Evolutionary conservation across 257 asterid species (phyloP).

Genomic region (Ocimum tenuiflorum): DNA sequence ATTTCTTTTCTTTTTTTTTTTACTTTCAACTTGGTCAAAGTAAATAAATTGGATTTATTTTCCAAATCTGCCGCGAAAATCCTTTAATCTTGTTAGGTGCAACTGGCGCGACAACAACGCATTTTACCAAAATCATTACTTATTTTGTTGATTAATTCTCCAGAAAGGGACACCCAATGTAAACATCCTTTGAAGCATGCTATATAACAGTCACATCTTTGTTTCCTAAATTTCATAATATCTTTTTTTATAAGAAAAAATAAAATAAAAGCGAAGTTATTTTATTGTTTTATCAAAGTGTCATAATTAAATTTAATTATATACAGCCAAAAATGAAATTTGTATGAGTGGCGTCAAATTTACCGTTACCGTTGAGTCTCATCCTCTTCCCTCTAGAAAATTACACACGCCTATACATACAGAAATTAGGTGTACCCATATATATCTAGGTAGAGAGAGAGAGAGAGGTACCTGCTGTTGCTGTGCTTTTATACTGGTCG

Average conservation of each 20-base stretch:
- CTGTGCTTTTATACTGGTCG: constrained; percentile 38
- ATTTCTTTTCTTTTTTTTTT: background rate
- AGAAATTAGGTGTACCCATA: constrained; percentile 5
- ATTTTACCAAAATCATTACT: no score
- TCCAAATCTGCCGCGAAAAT: constrained; percentile 11
- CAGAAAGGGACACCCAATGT: no score
- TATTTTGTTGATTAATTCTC: no score
- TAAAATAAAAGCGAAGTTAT: no score
- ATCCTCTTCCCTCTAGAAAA: background rate
- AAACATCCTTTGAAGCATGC: no score
- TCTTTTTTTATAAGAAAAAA: no score
- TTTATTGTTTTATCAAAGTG: no score
- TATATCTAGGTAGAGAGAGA: constrained; percentile 23
- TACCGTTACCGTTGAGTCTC: constrained; percentile 16
- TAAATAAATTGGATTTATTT: constrained; percentile 15
- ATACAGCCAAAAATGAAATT: background rate
- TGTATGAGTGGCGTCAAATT: background rate
- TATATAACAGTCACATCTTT: no score
- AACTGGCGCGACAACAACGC: constrained; percentile 9
- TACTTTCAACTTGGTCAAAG: background rate
- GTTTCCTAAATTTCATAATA: no score
- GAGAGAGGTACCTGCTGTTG: constrained; percentile 27
- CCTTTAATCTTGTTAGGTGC: constrained; percentile 14
- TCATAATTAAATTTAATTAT: no score
- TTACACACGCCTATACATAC: constrained; percentile 12